Evolutionary conservation across 2,329 filamentous ascomycete genomes (phyloP).

Genomic region (Talaromyces rugulosus): DNA sequence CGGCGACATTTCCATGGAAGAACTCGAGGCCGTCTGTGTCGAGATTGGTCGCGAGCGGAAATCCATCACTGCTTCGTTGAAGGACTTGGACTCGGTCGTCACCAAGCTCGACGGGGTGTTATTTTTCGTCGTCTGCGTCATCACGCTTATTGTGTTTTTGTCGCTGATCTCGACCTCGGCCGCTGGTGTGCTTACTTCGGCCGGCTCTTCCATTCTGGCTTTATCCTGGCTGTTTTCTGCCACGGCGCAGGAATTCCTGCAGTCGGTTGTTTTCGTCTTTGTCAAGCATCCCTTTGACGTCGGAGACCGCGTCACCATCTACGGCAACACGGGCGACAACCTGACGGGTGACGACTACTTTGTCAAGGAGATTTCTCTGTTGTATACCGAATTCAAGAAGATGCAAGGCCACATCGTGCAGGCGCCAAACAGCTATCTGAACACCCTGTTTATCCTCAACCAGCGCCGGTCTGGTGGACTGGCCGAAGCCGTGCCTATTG

Average conservation of each 20-base stretch:
- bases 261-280: constrained; percentile 92
- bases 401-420: constrained; percentile 96
- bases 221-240: constrained; percentile 89
- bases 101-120: constrained; percentile 85
- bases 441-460: constrained; percentile 91
- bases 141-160: constrained; percentile 80
- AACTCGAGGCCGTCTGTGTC: constrained; percentile 86
- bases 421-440: constrained; percentile 89
- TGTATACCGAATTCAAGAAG: constrained; percentile 98
- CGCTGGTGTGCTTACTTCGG: constrained; percentile 84
- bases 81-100: constrained; percentile 91
- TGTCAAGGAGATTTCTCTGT: constrained; percentile 85
- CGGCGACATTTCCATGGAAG: constrained; percentile 92
- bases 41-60: constrained; percentile 94
- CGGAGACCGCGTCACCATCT: constrained; percentile 85
- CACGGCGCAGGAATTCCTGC: constrained; percentile 89
- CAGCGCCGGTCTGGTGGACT: constrained; percentile 84
- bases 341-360: constrained; percentile 89
- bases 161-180: constrained; percentile 86
- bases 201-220: constrained; percentile 80
- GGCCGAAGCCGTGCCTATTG: constrained; percentile 77
- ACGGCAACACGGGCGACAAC: constrained; percentile 78
- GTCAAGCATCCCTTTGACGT: constrained; percentile 98
- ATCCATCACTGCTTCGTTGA: constrained; percentile 88
- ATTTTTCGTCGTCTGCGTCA: constrained; percentile 76